Percentiles rank a stretch among this genome's conserved stretches.
These are phyloP conservation scores for Claviceps sp. DNA, from an alignment of 2,329 filamentous ascomycete species.

Conservation along the genomic window DNA sequence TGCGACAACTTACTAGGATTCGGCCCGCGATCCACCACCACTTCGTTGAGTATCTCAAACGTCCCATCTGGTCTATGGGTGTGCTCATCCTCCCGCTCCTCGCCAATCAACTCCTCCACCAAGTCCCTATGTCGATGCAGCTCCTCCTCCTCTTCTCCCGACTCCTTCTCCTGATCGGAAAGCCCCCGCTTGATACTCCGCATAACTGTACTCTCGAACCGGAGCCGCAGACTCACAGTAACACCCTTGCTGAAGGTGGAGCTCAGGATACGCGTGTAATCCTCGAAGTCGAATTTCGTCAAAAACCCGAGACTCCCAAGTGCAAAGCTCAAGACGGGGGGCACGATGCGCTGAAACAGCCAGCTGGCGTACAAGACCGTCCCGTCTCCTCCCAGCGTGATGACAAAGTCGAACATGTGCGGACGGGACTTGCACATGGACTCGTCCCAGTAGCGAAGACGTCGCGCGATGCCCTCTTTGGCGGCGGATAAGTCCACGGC, in stretches of 20 bases:
- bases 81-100: constrained; percentile 68
- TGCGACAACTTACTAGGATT: constrained; percentile 57
- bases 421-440: constrained; percentile 64
- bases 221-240: constrained; percentile 71
- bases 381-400: constrained; percentile 89
- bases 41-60: constrained; percentile 86
- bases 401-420: constrained; percentile 84
- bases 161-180: constrained; percentile 10
- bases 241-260: constrained; percentile 70
- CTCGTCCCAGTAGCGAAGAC: constrained; percentile 74
- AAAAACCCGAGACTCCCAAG: constrained; percentile 87
- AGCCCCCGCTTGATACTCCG: constrained; percentile 45
- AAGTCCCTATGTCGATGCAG: constrained; percentile 45
- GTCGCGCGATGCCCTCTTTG: constrained; percentile 25
- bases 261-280: constrained; percentile 55
- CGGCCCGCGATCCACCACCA: constrained; percentile 89
- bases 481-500: constrained; percentile 20
- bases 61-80: constrained; percentile 78
- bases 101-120: constrained; percentile 80
- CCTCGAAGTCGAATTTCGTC: constrained; percentile 87
- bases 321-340: constrained; percentile 82
- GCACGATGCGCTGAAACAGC: constrained; percentile 91
- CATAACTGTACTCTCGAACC: constrained; percentile 94
- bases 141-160: constrained; percentile 25
- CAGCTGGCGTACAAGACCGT: constrained; percentile 93